phyloP scores from a whole-genome alignment of 257 asterid species.

The Forsythia suspensa region DNA sequence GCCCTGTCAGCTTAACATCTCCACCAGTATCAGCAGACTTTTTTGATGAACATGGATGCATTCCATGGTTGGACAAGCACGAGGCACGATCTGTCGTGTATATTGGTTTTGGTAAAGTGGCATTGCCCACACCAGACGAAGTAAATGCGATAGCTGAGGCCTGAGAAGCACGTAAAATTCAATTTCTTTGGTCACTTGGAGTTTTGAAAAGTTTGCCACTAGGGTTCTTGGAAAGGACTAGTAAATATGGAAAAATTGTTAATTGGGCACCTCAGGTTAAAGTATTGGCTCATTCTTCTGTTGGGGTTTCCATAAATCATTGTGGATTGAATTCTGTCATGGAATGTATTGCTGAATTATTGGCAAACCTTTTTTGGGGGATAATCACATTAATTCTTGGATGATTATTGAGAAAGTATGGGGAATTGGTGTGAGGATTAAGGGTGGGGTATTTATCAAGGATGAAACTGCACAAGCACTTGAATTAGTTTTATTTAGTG shows the following conservation, averaged over 20 bases:
- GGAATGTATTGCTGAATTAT: constrained; percentile 47
- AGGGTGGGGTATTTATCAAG: constrained; percentile 44
- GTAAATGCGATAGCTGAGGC: constrained; percentile 55
- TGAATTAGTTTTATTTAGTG: constrained; percentile 31
- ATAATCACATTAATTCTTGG: constrained; percentile 54
- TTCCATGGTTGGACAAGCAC: constrained; percentile 55
- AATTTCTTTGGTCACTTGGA: constrained; percentile 60
- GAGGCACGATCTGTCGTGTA: constrained; percentile 43
- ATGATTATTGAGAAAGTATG: constrained; percentile 51
- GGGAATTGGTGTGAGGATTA: constrained; percentile 53
- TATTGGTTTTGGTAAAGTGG: constrained; percentile 47
- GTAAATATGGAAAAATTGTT: constrained; percentile 41
- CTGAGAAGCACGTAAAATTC: constrained; percentile 40
- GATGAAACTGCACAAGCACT: constrained; percentile 20
- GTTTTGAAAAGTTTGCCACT: constrained; percentile 31
- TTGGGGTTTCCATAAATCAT: constrained; percentile 53
- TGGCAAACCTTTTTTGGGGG: constrained; percentile 61
- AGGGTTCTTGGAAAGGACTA: constrained; percentile 40
- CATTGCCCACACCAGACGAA: constrained; percentile 49
- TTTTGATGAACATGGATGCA: constrained; percentile 37
- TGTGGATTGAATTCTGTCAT: constrained; percentile 58
- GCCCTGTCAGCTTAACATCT: constrained; percentile 49
- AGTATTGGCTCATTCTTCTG: constrained; percentile 41
- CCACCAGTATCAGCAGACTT: constrained; percentile 10
- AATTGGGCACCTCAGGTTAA: constrained; percentile 58